Evolutionary conservation across 257 asterid species (phyloP), one percentile per base, ranked within the genome.

Genomic region (Nemophila menziesii): DNA sequence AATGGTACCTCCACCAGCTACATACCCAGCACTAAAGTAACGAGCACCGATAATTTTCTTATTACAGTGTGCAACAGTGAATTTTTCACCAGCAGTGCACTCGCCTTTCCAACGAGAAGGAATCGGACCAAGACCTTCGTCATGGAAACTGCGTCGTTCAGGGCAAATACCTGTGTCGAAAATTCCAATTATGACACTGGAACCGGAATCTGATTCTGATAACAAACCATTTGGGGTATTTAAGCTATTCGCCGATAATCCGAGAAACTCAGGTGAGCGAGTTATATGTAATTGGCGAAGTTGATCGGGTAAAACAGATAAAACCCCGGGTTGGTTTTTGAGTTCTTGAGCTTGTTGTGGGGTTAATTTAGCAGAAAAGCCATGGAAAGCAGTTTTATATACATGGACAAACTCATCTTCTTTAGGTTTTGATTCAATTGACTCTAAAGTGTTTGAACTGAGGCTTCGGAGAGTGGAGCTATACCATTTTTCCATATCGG

Each of bases 141-240:
- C 96, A 3, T 70, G 78, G 51, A 86, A 86, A 44, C 93, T 86
- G 11, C 54, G 73, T 0, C 61, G 68, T 40, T 86, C 94, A 0
- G 96, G 93, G 74, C 77, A 74, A 22, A 86, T 82, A 5, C 96
- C 94, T 1, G 94, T 86, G 38, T 86, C 96, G 3, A 86, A 22
- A 0, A 86, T 43, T 9, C 96, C 96, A 14, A 86, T 73, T 7
- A 86, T 40, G 0, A 79, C 83, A 18, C 71, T 74, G 5, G 92
- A 64, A 7, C 94, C 96, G 0, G 74, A 72, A 22, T 82, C 80
- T 0, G 94, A 82, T 54, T 82, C 90, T 0, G 67, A 39, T 19
- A 74, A 14, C 24, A 86, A 61, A n/a, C 66, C 61, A 1, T 56
- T 21, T 4, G 74, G 83, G 24, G 20, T 15, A 1, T 33, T 36